Conservation (phyloP, 2,329 filamentous ascomycete genomes). For the Emmonsia crescens region DNA sequence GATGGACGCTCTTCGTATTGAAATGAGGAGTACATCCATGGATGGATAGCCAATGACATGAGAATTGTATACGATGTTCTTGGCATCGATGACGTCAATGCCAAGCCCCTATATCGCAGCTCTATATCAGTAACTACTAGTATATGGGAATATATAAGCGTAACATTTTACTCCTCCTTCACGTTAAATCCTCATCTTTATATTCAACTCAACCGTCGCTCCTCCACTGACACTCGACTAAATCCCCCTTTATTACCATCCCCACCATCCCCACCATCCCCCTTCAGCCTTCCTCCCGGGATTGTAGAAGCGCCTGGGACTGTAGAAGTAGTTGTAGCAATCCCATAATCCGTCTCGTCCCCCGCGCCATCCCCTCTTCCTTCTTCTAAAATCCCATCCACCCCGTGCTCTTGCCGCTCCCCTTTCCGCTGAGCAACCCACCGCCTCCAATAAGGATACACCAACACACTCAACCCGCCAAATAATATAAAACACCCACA, state of each 20-base stretch:
- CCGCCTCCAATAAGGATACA: slow-evolving; percentile 71
- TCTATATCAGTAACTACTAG: too few relatives aligned
- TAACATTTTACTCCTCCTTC: not conserved
- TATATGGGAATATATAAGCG: not conserved
- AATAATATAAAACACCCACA: slow-evolving; percentile 75
- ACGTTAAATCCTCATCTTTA: not conserved
- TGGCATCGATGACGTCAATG: not conserved
- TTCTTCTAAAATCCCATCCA: slow-evolving; percentile 9
- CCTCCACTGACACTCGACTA: not conserved
- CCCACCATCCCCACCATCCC: not conserved
- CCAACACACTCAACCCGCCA: slow-evolving; percentile 58
- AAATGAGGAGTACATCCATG: not conserved
- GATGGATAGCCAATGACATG: not conserved
- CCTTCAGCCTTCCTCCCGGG: not conserved
- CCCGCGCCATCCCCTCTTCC: slow-evolving; percentile 1
- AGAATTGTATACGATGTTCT: not conserved
- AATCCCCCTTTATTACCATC: not conserved
- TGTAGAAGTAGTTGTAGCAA: not conserved
- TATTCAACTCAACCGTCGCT: not conserved
- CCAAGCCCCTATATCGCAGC: too few relatives aligned
- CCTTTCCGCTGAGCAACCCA: slow-evolving; percentile 36
- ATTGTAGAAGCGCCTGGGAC: not conserved
- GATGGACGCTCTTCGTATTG: too few relatives aligned
- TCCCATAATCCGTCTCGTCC: not conserved
- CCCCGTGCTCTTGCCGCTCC: not conserved